Base-by-base conservation (phyloP, 1,284 basidiomycete species). In the Malassezia equina region DNA sequence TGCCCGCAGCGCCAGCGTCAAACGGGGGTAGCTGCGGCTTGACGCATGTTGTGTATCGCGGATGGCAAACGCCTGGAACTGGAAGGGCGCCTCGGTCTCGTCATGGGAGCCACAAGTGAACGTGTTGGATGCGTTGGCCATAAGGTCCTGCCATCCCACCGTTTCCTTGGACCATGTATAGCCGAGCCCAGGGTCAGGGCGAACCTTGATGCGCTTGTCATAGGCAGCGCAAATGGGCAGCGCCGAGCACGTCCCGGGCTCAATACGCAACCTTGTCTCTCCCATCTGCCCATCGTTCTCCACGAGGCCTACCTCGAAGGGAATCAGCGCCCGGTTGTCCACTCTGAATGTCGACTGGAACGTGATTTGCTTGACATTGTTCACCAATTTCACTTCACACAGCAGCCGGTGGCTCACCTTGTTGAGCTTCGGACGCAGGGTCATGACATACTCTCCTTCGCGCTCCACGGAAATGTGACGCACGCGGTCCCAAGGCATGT, bases 321-420 rank as follows among this genome's bases (percentile, higher is more conserved):
- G 90, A 65, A 98, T 88, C 52, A 93, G 79, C 0, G 93, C 94
- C 59, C 84, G 78, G 75, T 99, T 99, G 75, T 91, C 86, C 49
- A 99, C 80, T 67, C 87, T 84, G 75, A 94, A 91, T 0, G 89
- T 90, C 0, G 94, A 98, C 34, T 91, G 82, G 65, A 99, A 82
- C 1, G 90, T 96, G 60, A 98, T 88, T 58, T 94, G 78, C 78
- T 99, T 99, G 75, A 94, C 86, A 68, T 91, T 96, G 73, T 94
- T 84, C 68, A 88, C 81, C 27, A 98, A 83, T 63, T 83, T 85
- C 61, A 98, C 84, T 64, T 95, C 91, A 74, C 88, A 94, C 21
- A 94, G 80, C 39, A 99, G 75, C 34, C 90, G 86, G 72, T 88
- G 84, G 3, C 83, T 81, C 55, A 87, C 84, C 72, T 85, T 86